Evolutionary conservation across 2,329 filamentous ascomycete genomes (phyloP), one percentile per base, ranked within the genome.

Genomic region (Fusarium sp.): DNA sequence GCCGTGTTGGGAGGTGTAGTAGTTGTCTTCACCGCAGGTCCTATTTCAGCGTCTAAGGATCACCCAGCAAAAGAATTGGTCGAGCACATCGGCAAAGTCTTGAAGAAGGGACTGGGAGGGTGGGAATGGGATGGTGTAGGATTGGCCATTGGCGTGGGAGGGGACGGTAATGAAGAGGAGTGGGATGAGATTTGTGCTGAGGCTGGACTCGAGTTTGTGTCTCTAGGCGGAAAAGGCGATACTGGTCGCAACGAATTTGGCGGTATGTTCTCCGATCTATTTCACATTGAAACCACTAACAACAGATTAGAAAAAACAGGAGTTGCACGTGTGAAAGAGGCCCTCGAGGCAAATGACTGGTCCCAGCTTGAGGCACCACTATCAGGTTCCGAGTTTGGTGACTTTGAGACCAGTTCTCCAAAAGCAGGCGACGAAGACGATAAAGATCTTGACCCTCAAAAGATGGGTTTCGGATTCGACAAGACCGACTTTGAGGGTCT

Each of bases 301-400:
- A 39, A 6, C 15, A 28, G 5, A 16, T 2, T 61, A 88, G 89
- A 91, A 77, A 86, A 85, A 62, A 84, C 82, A 31, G 89, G 89
- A 18, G 82, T 91, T 37, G 81, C 85, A 2, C 83, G 90, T 12
- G 82, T 88, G 4, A 81, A 83, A 11, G 89, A 92, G 73, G 89
- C 89, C 0, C 77, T 92, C 16, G 85, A 91, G 73, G 82, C 88
- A 18, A 92, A 91, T 74, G 89, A 91, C 76, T 92, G 90, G 90
- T 83, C 81, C 4, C 77, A 80, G 53, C 68, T 68, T 13, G 71
- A 69, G 11, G 69, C 47, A 9, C 75, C 68, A 18, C 69, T 71
- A 26, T 66, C 67, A 23, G 66, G 72, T 43, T 77, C 74, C 6
- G 77, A 79, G 37, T 77, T 77, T 57, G 75, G 73, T 11, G 74